These are phyloP conservation scores for Salix koriyanagi DNA, from an alignment of 345 rosid species.

Conservation along the genomic window DNA sequence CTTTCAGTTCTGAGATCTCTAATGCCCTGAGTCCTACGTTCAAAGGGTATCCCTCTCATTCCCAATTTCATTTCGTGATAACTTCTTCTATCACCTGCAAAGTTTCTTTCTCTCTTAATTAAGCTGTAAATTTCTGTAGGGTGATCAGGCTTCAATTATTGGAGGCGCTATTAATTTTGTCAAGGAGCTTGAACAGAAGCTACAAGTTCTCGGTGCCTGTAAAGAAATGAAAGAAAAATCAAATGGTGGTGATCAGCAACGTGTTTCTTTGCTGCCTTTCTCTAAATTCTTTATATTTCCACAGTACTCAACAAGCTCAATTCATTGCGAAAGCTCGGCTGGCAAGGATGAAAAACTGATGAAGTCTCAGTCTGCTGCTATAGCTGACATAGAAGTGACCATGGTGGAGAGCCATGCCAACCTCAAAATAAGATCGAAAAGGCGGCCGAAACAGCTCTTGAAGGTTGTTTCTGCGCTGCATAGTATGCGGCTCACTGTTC, in stretches of 20 bases:
- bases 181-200: constrained; percentile 41
- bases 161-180: constrained; percentile 53
- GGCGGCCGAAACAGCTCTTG: constrained; percentile 65
- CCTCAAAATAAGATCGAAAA: constrained; percentile 67
- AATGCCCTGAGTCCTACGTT: constrained; percentile 83
- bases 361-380: constrained; percentile 13
- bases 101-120: neutral
- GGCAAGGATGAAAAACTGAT: constrained; percentile 11
- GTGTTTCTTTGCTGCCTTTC: constrained; percentile 32
- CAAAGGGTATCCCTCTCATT: constrained; percentile 51
- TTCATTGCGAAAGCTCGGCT: constrained; percentile 13
- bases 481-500: constrained; percentile 54
- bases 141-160: constrained; percentile 52
- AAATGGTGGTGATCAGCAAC: constrained; percentile 10
- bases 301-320: constrained; percentile 43
- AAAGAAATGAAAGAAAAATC: constrained; percentile 31
- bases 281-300: constrained; percentile 65
- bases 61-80: neutral
- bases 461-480: constrained; percentile 65
- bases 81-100: neutral
- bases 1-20: constrained; percentile 71
- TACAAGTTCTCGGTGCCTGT: constrained; percentile 26
- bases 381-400: constrained; percentile 77
- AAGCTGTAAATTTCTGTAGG: constrained; percentile 13
- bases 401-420: constrained; percentile 82